Conservation (phyloP, 805 yeast genomes). For the Candida railenensis region DNA sequence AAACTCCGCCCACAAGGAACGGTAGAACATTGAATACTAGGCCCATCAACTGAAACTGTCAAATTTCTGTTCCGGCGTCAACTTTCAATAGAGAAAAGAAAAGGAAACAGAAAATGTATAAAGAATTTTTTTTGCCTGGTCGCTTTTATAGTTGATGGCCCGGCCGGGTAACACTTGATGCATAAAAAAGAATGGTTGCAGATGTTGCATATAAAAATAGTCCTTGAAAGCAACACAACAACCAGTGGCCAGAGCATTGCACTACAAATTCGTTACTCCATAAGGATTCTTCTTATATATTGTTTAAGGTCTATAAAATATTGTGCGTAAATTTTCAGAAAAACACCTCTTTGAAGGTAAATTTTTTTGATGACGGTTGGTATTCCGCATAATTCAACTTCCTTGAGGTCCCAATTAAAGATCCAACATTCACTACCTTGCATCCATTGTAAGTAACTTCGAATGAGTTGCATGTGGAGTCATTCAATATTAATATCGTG, state of each 20-base stretch:
- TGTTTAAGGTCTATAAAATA: too few species aligned
- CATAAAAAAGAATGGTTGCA: not conserved
- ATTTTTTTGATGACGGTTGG: constrained; percentile 53
- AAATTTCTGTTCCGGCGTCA: constrained; percentile 36
- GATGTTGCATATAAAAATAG: too few species aligned
- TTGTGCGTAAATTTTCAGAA: too few species aligned
- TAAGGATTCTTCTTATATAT: too few species aligned
- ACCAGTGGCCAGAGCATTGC: too few species aligned
- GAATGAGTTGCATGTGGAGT: constrained; percentile 67
- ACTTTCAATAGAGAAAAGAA: constrained; percentile 31
- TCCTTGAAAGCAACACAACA: too few species aligned
- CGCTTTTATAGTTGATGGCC: not conserved
- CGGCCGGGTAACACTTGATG: constrained; percentile 4
- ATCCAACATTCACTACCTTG: constrained; percentile 67
- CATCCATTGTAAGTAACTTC: constrained; percentile 83
- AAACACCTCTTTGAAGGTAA: not conserved
- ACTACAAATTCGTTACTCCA: too few species aligned
- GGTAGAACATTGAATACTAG: constrained; percentile 6
- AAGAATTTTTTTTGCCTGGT: not conserved
- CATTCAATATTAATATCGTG: constrained; percentile 57
- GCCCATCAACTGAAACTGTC: constrained; percentile 24
- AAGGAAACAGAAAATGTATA: constrained; percentile 1
- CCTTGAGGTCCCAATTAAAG: constrained; percentile 39
- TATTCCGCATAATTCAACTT: constrained; percentile 71
- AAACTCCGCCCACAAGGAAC: constrained; percentile 15